Evolutionary conservation across 768 basidiomycete species (phyloP), one percentile per base, ranked within the genome.

Genomic region (Vararia minispora): DNA sequence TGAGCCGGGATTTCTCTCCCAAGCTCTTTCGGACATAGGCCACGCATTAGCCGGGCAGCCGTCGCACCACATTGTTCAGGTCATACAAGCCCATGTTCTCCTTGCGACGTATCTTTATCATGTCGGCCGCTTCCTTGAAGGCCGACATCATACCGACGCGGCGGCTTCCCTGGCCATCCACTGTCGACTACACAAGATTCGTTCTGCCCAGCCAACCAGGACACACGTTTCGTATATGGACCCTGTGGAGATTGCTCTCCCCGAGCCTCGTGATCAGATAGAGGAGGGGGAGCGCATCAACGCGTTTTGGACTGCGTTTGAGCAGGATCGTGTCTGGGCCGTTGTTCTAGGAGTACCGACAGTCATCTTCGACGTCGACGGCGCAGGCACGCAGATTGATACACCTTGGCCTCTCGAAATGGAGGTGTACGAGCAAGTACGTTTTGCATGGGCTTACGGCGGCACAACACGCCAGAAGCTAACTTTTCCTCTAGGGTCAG

Each of bases 241-340:
- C 38, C 37, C 29, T n/a, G 35, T 48, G 18, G 47, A 45, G 38
- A 36, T 50, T 14, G 31, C 57, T 2, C 53, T 74, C 47, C 49
- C 61, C n/a, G 47, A 68, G 50, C 46, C 63, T 29, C 49, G 38
- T 13, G 68, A 71, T 48, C 46, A 56, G 18, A 52, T 73, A n/a
- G 77, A 78, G 43, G 75, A 79, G 51, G 76, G 71, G 14, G 78
- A 80, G 49, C 64, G 75, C 23, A 76, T 80, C 41, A 74, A 73
- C 39, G 73, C 66, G 0, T 80, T 81, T 52, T 81, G 79, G 79
- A 59, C 70, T 0, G 73, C 72, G 6, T 69, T 74, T 44, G 58
- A 62, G 33, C 61, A 79, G 38, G 76, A 79, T 55, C 71, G 75
- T 37, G 65, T 66, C 48, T 65, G 75, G 45, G 60, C 70, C 1